Percentiles rank a stretch among this genome's conserved stretches.
Evolutionary conservation across 2,329 filamentous ascomycete species (phyloP).

Genomic region (Epichloe hybrida): DNA sequence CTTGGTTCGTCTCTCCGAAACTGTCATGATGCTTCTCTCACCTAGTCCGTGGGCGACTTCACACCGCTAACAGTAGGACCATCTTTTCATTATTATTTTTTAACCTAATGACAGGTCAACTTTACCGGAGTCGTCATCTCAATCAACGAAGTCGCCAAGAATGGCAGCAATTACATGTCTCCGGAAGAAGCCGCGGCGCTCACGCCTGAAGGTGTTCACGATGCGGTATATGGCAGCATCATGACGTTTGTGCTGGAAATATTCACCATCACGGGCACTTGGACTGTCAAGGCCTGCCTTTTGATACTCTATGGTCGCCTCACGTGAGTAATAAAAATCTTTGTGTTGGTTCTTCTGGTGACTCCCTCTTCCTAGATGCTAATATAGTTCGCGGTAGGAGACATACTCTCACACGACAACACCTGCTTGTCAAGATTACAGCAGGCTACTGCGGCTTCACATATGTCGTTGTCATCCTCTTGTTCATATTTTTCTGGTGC

Average conservation of each 20-base stretch:
- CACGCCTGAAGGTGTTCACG: constrained; percentile 26
- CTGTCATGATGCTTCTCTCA: background rate
- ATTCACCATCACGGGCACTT: constrained; percentile 35
- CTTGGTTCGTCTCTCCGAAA: constrained; percentile 16
- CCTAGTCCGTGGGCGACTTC: background rate
- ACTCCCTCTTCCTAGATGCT: too few species aligned
- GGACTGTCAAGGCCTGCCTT: constrained; percentile 39
- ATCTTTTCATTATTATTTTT: too few species aligned
- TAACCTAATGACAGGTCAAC: constrained; percentile 2
- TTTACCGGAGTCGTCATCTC: constrained; percentile 27
- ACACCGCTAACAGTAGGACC: background rate
- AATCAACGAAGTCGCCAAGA: constrained; percentile 27
- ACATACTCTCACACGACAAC: constrained; percentile 17
- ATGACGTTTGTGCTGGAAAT: constrained; percentile 40
- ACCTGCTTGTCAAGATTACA: constrained; percentile 27
- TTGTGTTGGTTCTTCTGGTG: too few species aligned
- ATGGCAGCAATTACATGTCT: constrained; percentile 32
- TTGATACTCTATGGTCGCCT: constrained; percentile 39
- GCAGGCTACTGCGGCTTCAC: constrained; percentile 28
- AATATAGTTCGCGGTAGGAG: constrained; percentile 7
- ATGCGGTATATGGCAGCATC: constrained; percentile 38
- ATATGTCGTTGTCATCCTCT: constrained; percentile 34
- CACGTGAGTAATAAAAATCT: constrained; percentile 25
- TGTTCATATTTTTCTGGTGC: constrained; percentile 42
- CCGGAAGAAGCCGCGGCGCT: constrained; percentile 25